phyloP scores from a whole-genome alignment of 2,329 filamentous ascomycete species.

The Cladosporium sp. region DNA sequence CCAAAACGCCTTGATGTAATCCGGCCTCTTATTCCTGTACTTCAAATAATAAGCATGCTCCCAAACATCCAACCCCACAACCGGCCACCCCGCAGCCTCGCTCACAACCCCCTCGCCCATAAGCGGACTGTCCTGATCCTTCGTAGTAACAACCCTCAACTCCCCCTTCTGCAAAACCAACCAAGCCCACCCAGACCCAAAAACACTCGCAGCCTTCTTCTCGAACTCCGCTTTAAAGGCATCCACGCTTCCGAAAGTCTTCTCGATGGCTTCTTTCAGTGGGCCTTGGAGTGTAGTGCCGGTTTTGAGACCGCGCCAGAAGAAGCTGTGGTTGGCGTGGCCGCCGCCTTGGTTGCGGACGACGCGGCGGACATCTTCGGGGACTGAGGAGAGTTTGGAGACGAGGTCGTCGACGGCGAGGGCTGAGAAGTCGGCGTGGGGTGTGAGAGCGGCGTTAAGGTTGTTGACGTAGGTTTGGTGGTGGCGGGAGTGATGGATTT shows the following conservation, averaged over 20 bases:
- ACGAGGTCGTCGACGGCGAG: slow-evolving; percentile 57
- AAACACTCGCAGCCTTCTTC: slow-evolving; percentile 66
- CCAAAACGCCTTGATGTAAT: slow-evolving; percentile 76
- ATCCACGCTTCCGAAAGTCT: slow-evolving; percentile 68
- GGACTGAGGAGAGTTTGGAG: slow-evolving; percentile 20
- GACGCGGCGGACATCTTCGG: slow-evolving; percentile 63
- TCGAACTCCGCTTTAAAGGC: slow-evolving; percentile 68
- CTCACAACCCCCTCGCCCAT: slow-evolving; percentile 26
- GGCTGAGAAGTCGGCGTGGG: slow-evolving; percentile 55
- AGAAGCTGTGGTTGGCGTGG: slow-evolving; percentile 89
- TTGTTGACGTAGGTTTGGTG: slow-evolving; percentile 78
- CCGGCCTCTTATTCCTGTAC: slow-evolving; percentile 74
- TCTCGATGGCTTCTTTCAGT: slow-evolving; percentile 61
- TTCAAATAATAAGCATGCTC: slow-evolving; percentile 91
- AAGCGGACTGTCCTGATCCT: slow-evolving; percentile 70
- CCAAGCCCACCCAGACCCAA: slow-evolving; percentile 90
- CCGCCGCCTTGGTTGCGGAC: slow-evolving; percentile 69
- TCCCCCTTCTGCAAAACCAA: slow-evolving; percentile 52
- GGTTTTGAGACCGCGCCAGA: slow-evolving; percentile 76
- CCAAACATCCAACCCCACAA: slow-evolving; percentile 87
- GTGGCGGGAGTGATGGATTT: slow-evolving; percentile 76
- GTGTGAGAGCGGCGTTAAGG: slow-evolving; percentile 66
- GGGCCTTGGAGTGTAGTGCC: slow-evolving; percentile 59
- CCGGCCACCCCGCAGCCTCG: slow-evolving; percentile 46
- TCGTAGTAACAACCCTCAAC: slow-evolving; percentile 71